Base-by-base conservation (phyloP, 1,284 basidiomycete species). In the Cerrena zonata region DNA sequence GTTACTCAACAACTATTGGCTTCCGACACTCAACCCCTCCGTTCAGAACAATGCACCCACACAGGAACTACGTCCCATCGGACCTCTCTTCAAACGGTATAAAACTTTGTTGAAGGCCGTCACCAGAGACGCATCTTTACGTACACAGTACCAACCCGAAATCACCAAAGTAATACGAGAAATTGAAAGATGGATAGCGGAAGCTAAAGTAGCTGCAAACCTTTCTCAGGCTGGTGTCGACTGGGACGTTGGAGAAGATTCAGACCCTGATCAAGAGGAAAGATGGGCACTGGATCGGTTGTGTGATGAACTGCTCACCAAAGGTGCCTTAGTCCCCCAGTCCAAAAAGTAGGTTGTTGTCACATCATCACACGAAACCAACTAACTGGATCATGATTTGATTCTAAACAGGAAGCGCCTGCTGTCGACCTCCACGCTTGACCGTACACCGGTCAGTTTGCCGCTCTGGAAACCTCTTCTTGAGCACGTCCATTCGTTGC, bases 1-100 rank as follows among this genome's bases (percentile, higher is more conserved):
- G 90, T 76, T 92, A 34, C 70, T 93, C 21, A 77, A 87, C 57
- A 84, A 89, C 57, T 91, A 92, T 68, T 84, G 90, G 72, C 72
- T 86, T 49, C 80, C 91, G 19, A 79, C 80, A 27, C 64, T 90
- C n/a, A 84, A 84, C 56, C 82, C 83, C 0, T 72, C 77, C 2
- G 65, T 69, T 11, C 61, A 69, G 40, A 65, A 25, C 56, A 39
- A 50, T 18, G 60, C 49, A 43, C 49, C 50, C 39, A 38, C 47
- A n/a, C 59, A 46, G 30, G 48, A 73, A 34, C 58, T 82, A 26
- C 77, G 79, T 4, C 74, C 82, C 0, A 61, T 87, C 3, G 59
- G 68, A 0, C 85, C 88, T 4, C 63, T 83, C 13, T 65, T 92
- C 25, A 80, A 79, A 54, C 70, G 77, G 48, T 91, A 92, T 69